These are phyloP conservation scores for Eutrema yunnanense DNA, from an alignment of 345 rosid genomes.

Conservation along the genomic window DNA sequence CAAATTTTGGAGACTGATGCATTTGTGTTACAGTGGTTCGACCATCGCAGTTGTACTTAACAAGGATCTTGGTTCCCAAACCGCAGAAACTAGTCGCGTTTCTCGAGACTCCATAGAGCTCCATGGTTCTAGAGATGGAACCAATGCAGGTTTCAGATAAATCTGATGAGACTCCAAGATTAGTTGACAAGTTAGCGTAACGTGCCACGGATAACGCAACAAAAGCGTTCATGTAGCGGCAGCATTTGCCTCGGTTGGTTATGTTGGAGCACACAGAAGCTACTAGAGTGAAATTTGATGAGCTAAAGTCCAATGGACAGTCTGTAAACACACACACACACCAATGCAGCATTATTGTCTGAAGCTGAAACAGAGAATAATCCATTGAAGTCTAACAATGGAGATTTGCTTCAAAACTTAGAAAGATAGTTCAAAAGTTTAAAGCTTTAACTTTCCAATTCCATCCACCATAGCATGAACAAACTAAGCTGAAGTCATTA, in stretches of 20 bases:
- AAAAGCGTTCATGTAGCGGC: slow-evolving; percentile 90
- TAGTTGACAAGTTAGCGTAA: slow-evolving; percentile 63
- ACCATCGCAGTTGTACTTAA: slow-evolving; percentile 59
- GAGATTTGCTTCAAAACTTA: neutral
- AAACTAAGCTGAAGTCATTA: neutral
- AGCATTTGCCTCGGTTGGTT: slow-evolving; percentile 74
- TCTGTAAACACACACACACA: slow-evolving; percentile 41
- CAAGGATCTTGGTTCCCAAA: slow-evolving; percentile 77
- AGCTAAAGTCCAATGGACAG: slow-evolving; percentile 82
- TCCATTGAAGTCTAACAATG: neutral
- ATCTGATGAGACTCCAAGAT: slow-evolving; percentile 61
- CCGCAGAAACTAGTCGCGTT: slow-evolving; percentile 78
- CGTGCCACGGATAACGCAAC: slow-evolving; percentile 71
- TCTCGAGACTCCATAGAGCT: slow-evolving; percentile 64
- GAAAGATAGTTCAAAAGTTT: neutral
- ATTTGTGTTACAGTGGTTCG: slow-evolving; percentile 70
- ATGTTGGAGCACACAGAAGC: slow-evolving; percentile 70
- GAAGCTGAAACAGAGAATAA: neutral
- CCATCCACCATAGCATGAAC: neutral
- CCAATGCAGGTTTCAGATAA: slow-evolving; percentile 46
- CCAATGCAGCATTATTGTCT: slow-evolving; percentile 16
- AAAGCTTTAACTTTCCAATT: neutral
- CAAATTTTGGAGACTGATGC: slow-evolving; percentile 73
- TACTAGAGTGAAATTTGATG: slow-evolving; percentile 65
- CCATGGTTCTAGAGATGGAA: slow-evolving; percentile 64